Evolutionary conservation across 2,329 filamentous ascomycete species (phyloP).

Genomic region (Chaetomium globosum): DNA sequence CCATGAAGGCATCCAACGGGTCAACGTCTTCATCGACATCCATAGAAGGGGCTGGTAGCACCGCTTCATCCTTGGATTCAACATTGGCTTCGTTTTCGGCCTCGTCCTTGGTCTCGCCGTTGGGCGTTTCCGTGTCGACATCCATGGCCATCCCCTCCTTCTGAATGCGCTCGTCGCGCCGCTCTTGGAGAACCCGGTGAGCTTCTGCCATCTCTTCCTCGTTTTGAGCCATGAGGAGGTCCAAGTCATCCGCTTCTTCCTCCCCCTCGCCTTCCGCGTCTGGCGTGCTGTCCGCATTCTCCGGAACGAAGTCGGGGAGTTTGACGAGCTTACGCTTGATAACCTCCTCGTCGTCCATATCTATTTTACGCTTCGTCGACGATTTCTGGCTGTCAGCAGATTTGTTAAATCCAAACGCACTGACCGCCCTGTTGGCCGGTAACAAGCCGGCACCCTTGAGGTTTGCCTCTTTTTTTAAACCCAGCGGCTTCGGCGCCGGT

Average conservation of each 20-base stretch:
- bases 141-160: conserved; percentile 51
- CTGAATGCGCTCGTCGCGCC: conserved; percentile 70
- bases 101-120: conserved; percentile 34
- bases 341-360: conserved; percentile 86
- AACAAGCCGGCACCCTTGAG: conserved; percentile 43
- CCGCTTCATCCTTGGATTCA: conserved; percentile 35
- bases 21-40: conserved; percentile 77
- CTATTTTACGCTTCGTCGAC: conserved; percentile 71
- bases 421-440: conserved; percentile 66
- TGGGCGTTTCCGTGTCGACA: conserved; percentile 47
- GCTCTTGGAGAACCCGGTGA: conserved; percentile 80
- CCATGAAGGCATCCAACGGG: conserved; percentile 97
- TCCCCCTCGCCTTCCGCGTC: conserved; percentile 64
- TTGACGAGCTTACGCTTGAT: conserved; percentile 87
- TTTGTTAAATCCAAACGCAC: conserved; percentile 81
- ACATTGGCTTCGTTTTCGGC: conserved; percentile 30
- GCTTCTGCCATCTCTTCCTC: conserved; percentile 89
- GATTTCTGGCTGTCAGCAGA: conserved; percentile 66
- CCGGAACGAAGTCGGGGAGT: conserved; percentile 74
- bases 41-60: conserved; percentile 48
- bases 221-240: conserved; percentile 67
- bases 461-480: conserved; percentile 35
- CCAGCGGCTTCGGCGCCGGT: neutral
- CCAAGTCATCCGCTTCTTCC: conserved; percentile 69
- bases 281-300: conserved; percentile 62